Percentiles rank a stretch among this genome's conserved stretches.
Evolutionary conservation across 345 rosid genomes (phyloP).

Genomic region (Leavenworthia alabamica): DNA sequence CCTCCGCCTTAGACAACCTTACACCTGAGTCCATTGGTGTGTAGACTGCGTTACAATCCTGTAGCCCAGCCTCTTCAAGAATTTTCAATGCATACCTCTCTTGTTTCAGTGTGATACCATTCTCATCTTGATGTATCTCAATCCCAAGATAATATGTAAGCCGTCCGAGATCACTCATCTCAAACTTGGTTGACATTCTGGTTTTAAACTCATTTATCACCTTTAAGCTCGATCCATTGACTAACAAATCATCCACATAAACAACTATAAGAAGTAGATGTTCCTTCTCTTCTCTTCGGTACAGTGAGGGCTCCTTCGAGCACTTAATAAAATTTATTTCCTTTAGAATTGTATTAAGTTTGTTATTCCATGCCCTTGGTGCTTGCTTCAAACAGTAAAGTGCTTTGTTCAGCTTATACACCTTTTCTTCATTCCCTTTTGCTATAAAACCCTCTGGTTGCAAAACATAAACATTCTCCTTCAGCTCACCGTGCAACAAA

Average conservation of each 20-base stretch:
- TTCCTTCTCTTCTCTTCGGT: not conserved
- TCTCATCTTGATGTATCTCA: accelerated
- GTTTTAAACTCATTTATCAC: not conserved
- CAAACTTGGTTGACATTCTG: not conserved
- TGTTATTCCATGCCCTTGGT: not conserved
- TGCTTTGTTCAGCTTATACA: not conserved
- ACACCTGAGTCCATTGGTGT: not conserved
- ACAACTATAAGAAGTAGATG: not conserved
- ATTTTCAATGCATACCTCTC: not conserved
- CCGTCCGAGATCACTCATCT: not conserved
- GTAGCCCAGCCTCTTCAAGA: not conserved
- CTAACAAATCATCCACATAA: not conserved
- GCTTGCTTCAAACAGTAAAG: not conserved
- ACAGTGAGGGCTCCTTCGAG: not conserved
- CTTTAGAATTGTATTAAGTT: not conserved
- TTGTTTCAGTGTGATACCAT: not conserved
- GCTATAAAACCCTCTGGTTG: not conserved
- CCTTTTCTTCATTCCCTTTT: not conserved
- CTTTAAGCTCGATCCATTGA: not conserved
- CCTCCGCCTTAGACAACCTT: not conserved
- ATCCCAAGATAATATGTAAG: not conserved
- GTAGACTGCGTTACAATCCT: not conserved
- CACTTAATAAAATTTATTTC: not conserved
- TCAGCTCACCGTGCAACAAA: not conserved
- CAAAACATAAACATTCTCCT: not conserved